Percentiles rank a stretch among this genome's conserved stretches.
Conservation (phyloP, 805 yeast genomes). For the Saturnispora mendoncae region DNA sequence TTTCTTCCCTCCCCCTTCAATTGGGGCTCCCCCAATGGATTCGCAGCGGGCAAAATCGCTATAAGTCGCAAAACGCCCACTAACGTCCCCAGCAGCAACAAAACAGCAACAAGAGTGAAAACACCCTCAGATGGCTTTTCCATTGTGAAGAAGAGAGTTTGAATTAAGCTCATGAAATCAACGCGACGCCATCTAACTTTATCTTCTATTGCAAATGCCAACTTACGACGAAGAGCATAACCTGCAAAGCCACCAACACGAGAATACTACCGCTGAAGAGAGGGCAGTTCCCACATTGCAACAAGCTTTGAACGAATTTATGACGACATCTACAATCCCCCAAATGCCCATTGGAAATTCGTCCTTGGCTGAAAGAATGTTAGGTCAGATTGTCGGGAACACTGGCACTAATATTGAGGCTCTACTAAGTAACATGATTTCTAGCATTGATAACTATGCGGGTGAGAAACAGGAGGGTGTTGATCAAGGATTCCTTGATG, state of each 20-base stretch:
- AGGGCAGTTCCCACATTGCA: conserved; percentile 11
- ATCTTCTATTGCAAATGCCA: conserved; percentile 11
- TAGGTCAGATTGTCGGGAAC: too few relatives aligned
- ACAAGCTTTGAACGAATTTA: conserved; percentile 13
- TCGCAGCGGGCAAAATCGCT: conserved; percentile 18
- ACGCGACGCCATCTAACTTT: neutral
- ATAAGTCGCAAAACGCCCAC: conserved; percentile 15
- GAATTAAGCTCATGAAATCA: neutral
- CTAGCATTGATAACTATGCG: conserved; percentile 2
- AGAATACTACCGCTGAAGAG: neutral
- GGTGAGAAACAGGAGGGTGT: conserved; percentile 38
- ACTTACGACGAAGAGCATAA: conserved; percentile 20
- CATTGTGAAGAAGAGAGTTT: too few relatives aligned
- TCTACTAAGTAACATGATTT: neutral
- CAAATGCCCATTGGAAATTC: neutral
- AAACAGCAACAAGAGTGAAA: conserved; percentile 16
- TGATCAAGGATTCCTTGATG: conserved; percentile 60
- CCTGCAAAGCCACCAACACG: neutral
- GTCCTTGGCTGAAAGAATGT: conserved; percentile 1
- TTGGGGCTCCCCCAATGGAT: neutral
- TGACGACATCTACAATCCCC: conserved; percentile 7
- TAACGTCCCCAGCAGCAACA: conserved; percentile 10
- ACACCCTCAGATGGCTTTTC: conserved; percentile 1
- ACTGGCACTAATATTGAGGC: conserved; percentile 5
- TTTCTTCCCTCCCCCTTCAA: too few relatives aligned